Base-by-base conservation (phyloP, 75 land plant genomes). In the Ceratopteris richardii region DNA sequence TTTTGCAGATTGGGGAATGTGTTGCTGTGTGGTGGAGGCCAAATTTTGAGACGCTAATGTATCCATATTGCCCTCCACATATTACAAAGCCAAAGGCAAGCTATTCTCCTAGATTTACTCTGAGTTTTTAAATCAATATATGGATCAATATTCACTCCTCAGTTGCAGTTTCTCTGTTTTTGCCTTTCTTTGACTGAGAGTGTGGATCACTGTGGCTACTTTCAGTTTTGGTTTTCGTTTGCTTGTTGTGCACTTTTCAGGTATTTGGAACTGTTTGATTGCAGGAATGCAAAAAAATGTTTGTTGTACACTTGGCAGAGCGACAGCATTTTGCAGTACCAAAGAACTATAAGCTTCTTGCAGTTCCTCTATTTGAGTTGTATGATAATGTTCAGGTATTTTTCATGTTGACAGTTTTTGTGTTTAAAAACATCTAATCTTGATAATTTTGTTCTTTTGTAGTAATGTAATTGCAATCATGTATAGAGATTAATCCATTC, bases 11-110 rank as follows among this genome's bases (percentile, higher is more conserved):
- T 60, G 98, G 98, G 59, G 95, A 93, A 43, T 93, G 98, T 79
- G 98, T 93, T 44, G 98, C 90, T 3, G 72, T 83, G n/a, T 93
- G 98, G 98, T 93, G 98, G 98, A 78, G 98, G 57, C 98, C 98
- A 36, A 93, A 93, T 65, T 93, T 93, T 89, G 98, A 93, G 68
- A 93, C 95, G 6, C 61, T 85, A 25, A 73, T 93, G 85, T 93
- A 93, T 51, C 98, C 98, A 24, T 93, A 93, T 46, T 88, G 83
- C 57, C 98, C 98, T 30, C 98, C 98, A 20, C 98, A 93, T 58
- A 93, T 93, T 16, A 93, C 96, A 26, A 93, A 93, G 56, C 98
- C 98, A 11, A 93, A 93, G 90, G 98, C 85, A 57, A 52, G 17
- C n/a, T 60, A 17, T 2, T 3, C 37, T n/a, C n/a, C n/a, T n/a